These are phyloP conservation scores for Fusarium pininemorale DNA, from an alignment of 2,329 filamentous ascomycete genomes.

Conservation along the genomic window DNA sequence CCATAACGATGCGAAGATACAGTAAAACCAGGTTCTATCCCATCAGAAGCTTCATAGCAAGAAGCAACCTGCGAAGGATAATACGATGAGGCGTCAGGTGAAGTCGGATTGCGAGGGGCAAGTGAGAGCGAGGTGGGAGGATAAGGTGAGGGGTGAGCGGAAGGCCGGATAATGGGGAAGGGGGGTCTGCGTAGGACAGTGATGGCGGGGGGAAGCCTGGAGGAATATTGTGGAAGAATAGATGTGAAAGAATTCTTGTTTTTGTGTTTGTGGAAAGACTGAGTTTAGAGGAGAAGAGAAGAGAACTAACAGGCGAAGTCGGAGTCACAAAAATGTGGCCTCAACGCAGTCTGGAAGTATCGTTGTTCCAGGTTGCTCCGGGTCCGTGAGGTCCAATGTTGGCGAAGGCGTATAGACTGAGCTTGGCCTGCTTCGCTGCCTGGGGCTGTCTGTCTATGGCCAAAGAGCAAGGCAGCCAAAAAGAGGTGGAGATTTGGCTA, in stretches of 20 bases:
- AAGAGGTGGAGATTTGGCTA: constrained; percentile 16
- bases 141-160: constrained; percentile 40
- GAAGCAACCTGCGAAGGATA: constrained; percentile 33
- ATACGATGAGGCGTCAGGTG: constrained; percentile 32
- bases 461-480: constrained; percentile 3
- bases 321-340: constrained; percentile 11
- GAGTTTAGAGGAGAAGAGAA: neutral
- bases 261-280: constrained; percentile 12
- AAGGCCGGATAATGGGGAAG: constrained; percentile 40
- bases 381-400: constrained; percentile 14
- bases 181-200: constrained; percentile 30
- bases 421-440: constrained; percentile 16
- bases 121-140: constrained; percentile 29
- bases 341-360: constrained; percentile 26
- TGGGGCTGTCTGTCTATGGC: constrained; percentile 23
- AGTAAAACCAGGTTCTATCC: constrained; percentile 43
- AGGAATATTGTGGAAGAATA: constrained; percentile 2
- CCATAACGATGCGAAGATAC: constrained; percentile 59
- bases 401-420: constrained; percentile 27
- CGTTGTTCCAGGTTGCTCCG: constrained; percentile 28
- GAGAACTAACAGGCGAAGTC: constrained; percentile 29
- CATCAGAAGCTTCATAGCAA: constrained; percentile 41
- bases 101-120: constrained; percentile 40
- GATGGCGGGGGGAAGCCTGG: constrained; percentile 29
- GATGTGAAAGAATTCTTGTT: constrained; percentile 7